Conservation (phyloP, 495 filamentous ascomycete genomes). For the Hapsidospora chrysogenum region DNA sequence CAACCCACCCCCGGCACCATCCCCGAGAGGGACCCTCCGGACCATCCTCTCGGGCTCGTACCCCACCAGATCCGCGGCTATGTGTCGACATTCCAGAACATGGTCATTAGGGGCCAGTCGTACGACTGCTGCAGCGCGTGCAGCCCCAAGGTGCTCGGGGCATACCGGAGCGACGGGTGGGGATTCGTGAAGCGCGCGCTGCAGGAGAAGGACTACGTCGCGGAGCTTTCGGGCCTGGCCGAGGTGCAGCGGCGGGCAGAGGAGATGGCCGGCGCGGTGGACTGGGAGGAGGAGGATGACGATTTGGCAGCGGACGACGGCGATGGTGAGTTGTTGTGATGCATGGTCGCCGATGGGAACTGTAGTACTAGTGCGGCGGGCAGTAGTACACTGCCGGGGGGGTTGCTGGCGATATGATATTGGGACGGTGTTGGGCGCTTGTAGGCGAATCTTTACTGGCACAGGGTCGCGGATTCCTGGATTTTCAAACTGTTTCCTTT, state of each 20-base stretch:
- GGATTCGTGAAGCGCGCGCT: conserved; percentile 77
- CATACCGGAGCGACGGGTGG: conserved; percentile 65
- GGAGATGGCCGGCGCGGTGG: conserved; percentile 20
- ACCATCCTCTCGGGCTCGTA: conserved; percentile 71
- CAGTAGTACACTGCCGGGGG: no score
- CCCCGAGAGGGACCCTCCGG: conserved; percentile 36
- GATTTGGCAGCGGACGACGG: conserved; percentile 24
- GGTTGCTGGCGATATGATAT: no score
- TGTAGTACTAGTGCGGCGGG: no score
- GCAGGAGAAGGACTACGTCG: conserved; percentile 71
- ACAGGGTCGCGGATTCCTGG: no score
- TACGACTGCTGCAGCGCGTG: conserved; percentile 91
- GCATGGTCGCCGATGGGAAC: no score
- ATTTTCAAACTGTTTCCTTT: no score
- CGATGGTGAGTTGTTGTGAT: conserved; percentile 25
- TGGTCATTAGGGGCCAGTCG: conserved; percentile 61
- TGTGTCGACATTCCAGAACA: conserved; percentile 69
- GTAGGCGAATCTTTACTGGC: no score
- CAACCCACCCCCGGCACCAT: conserved; percentile 10
- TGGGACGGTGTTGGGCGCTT: no score
- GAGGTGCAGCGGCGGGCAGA: conserved; percentile 81
- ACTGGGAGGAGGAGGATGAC: conserved; percentile 30
- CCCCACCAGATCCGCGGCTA: conserved; percentile 92
- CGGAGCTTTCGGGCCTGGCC: conserved; percentile 76
- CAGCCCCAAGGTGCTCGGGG: conserved; percentile 53